These are phyloP conservation scores for Oryza coarctata DNA, from an alignment of 176 grass and related monocot genomes.

Conservation along the genomic window DNA sequence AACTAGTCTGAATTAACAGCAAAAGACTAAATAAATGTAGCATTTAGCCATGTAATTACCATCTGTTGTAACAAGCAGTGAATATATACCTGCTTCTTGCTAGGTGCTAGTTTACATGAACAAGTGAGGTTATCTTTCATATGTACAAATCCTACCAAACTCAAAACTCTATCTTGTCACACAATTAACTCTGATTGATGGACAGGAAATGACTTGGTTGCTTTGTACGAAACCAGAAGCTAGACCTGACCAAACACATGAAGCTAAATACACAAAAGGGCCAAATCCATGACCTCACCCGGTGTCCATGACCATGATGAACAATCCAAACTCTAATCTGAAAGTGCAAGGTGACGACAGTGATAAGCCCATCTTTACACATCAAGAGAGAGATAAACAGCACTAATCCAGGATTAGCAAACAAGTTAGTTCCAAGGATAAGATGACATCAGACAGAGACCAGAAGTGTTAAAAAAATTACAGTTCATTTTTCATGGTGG, in stretches of 20 bases:
- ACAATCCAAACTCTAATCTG: background rate
- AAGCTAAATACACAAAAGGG: background rate
- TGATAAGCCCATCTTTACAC: background rate
- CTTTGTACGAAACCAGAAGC: background rate
- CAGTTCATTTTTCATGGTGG: background rate
- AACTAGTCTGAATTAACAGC: background rate
- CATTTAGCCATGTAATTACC: background rate
- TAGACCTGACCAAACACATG: background rate
- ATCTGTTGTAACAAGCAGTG: background rate
- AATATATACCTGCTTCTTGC: background rate
- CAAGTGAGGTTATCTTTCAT: background rate
- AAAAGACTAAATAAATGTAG: background rate
- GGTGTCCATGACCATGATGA: background rate
- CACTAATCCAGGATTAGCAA: background rate
- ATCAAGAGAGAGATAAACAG: background rate
- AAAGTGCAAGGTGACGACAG: background rate
- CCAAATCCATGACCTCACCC: background rate
- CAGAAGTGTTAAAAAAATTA: background rate
- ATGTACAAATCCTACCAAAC: background rate
- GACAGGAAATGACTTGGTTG: conserved; percentile 2
- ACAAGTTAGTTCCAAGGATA: background rate
- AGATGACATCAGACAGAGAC: background rate
- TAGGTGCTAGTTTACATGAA: background rate
- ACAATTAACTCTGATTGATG: background rate
- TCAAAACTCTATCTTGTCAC: background rate